Base-by-base conservation (phyloP, 2,329 filamentous ascomycete genomes). In the Colletotrichum sidae region DNA sequence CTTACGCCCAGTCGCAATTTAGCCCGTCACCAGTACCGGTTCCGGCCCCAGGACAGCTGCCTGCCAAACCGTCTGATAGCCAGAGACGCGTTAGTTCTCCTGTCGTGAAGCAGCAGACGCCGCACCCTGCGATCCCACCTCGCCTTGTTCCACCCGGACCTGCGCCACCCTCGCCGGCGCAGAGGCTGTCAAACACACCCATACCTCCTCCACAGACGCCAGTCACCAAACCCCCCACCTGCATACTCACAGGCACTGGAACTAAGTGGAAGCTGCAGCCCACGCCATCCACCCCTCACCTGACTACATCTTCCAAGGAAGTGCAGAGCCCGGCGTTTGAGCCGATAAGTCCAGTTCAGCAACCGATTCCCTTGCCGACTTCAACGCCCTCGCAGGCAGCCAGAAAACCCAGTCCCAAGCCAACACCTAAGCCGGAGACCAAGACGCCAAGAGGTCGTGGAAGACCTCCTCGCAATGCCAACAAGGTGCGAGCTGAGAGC, bases 241-340 rank as follows among this genome's bases (percentile, higher is more conserved):
- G 70, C 67, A 55, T 77, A 46, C 67, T 77, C 53, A 72, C 76
- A 61, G 75, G 79, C 44, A 73, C 77, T 63, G 86, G 85, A 49
- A 90, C 88, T 0, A 85, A 84, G 70, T 90, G 88, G 88, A 85
- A 81, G 2, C 78, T 84, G 13, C 81, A 79, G 6, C 83, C 85
- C 7, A 88, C 86, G 1, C 84, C 86, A 4, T 86, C 86, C 5
- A 90, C 88, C 2, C 88, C 88, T 2, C 73, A 76, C 15, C 78
- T 77, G 9, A 68, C 75, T 10, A 41, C 38, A 9, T 65, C 70
- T 34, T 70, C 64, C 15, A 63, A 39, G 58, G 80, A 82, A 51
- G 74, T 80, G 13, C 79, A 81, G 39, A 86, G 85, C 63, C 88
- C 88, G 3, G 80, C 82, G 4, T 83, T 79, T 62, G 88, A 90